A percentile compares a stretch with the other conserved stretches of the same genome.
phyloP scores from a whole-genome alignment of 805 yeast species.

The Metschnikowia anglica region DNA sequence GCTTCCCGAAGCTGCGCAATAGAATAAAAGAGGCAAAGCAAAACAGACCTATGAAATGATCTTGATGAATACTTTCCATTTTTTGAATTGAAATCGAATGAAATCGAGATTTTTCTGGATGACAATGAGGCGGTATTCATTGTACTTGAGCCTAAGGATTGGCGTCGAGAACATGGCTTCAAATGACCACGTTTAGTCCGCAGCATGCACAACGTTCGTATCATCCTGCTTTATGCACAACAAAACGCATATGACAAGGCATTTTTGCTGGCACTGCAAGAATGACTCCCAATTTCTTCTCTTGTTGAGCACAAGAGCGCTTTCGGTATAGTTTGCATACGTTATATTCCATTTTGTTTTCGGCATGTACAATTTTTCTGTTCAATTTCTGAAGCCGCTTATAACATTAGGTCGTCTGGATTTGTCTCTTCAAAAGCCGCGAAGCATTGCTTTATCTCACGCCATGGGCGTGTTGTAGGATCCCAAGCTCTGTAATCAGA shows the following conservation, averaged over 20 bases:
- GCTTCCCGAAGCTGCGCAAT: too few relatives aligned
- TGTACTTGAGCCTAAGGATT: too few relatives aligned
- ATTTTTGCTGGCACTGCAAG: conserved; percentile 1
- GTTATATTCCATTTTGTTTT: neutral
- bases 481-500: conserved; percentile 31
- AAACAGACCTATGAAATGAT: too few relatives aligned
- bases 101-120: too few relatives aligned
- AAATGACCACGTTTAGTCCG: conserved; percentile 3
- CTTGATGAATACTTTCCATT: too few relatives aligned
- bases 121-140: too few relatives aligned
- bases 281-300: conserved; percentile 3
- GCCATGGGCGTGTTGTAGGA: conserved; percentile 30
- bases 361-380: neutral
- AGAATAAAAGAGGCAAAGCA: neutral
- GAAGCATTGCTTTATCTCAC: conserved; percentile 33
- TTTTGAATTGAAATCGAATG: too few relatives aligned
- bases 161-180: neutral
- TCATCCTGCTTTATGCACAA: conserved; percentile 2
- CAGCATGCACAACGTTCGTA: conserved; percentile 9
- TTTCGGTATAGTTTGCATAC: neutral
- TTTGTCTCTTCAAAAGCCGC: conserved; percentile 34
- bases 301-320: neutral
- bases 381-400: neutral
- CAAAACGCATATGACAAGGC: conserved; percentile 8
- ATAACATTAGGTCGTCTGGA: conserved; percentile 26